These are phyloP conservation scores for Suhomyces xylopsoci DNA, from an alignment of 805 yeast genomes.

Conservation along the genomic window DNA sequence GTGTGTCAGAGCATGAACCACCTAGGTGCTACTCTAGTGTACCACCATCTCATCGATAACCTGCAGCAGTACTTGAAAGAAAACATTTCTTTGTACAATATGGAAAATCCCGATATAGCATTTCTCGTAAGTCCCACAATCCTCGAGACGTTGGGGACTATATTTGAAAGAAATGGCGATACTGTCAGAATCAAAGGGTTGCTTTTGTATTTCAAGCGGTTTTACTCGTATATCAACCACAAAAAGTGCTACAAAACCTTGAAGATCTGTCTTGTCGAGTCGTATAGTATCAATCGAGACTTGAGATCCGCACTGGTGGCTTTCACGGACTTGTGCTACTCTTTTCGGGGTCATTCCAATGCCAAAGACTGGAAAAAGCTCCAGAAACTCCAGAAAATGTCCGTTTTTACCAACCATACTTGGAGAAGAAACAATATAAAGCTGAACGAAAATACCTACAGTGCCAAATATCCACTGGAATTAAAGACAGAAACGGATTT, in stretches of 20 bases:
- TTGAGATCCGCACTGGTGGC: slow-evolving; percentile 19
- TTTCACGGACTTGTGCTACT: slow-evolving; percentile 19
- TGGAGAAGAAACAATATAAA: slow-evolving; percentile 25
- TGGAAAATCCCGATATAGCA: slow-evolving; percentile 22
- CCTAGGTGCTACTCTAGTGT: slow-evolving; percentile 31
- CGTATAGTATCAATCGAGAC: slow-evolving; percentile 22
- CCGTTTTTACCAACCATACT: slow-evolving; percentile 14
- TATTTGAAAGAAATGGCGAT: slow-evolving; percentile 27
- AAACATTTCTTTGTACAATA: slow-evolving; percentile 8
- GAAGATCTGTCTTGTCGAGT: slow-evolving; percentile 28
- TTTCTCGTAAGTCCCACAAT: slow-evolving; percentile 30
- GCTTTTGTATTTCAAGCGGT: slow-evolving; percentile 33
- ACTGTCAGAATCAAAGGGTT: slow-evolving; percentile 27
- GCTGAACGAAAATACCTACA: slow-evolving; percentile 9
- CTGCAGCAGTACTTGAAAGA: slow-evolving; percentile 12
- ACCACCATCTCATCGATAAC: slow-evolving; percentile 35
- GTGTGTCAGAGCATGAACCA: slow-evolving; percentile 23
- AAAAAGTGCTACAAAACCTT: slow-evolving; percentile 25
- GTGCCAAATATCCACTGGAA: slow-evolving; percentile 1
- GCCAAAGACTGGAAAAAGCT: slow-evolving; percentile 8
- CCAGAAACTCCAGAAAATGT: slow-evolving; percentile 10
- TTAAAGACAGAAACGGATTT: slow-evolving; percentile 7
- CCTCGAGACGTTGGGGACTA: slow-evolving; percentile 24
- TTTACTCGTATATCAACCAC: slow-evolving; percentile 34
- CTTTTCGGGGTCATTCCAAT: slow-evolving; percentile 19